Base-by-base conservation (phyloP, 2,329 filamentous ascomycete species). In the Ceratocystis alfenasii region DNA sequence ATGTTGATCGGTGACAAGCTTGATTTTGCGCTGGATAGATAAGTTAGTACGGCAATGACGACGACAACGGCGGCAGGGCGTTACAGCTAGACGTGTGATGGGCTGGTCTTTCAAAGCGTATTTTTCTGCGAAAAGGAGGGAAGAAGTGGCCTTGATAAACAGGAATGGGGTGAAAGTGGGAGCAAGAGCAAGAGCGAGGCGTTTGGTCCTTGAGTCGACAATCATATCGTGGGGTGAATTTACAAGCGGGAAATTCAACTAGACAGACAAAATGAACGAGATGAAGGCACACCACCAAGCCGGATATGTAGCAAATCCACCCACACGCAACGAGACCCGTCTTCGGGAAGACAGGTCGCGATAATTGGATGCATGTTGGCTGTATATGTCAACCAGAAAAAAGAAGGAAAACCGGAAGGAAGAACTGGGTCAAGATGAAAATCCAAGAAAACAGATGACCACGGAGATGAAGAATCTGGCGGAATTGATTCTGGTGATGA, bases 1-100 rank as follows among this genome's bases (percentile, higher is more conserved):
- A 74, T 86, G 83, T 77, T 97, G 93, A 79, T 94, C 87, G 63
- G 94, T 97, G 71, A 96, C 83, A 78, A 99, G 85, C 83, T 93
- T 95, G 77, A 99, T 82, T 74, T 85, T 89, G 73, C 94, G 86
- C 83, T 96, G 88, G 72, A 87, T 78, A 66, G 62, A 48, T 46
- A 46, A 50, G 41, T 61, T 46, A 61, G 53, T 20, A 61, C 41
- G 20, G 3, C 36, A 12, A 41, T 41, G 36, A 41, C 36, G 36
- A 41, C 12, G 12, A 10, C 36, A 3, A 12, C 36, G 8, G 36
- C 3, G 36, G 36, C 36, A 4, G 3, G 10, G 12, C 36, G 36
- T 41, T 41, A 8, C 12, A 15, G 36, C 10, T 41, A 53, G 62
- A 30, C 15, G 46, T 64, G n/a, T 5, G 41, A 22, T 8, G 15